Percentiles rank a stretch among this genome's conserved stretches.
Conservation (phyloP, 2,329 filamentous ascomycete genomes). For the Neoarthrinium moseri region DNA sequence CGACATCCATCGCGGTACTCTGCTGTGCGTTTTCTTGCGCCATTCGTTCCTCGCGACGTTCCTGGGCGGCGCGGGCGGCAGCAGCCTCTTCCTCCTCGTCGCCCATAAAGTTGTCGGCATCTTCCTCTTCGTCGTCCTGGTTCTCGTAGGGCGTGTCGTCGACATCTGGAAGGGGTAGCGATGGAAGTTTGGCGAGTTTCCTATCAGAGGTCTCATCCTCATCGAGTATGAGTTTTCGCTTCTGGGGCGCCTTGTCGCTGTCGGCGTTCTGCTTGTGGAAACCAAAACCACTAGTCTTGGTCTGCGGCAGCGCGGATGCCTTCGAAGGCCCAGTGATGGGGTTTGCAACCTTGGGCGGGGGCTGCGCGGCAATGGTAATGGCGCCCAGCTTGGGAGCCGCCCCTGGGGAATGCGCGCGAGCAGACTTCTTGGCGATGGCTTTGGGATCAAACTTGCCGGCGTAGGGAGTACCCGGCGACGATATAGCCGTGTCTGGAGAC, state of each 20-base stretch:
- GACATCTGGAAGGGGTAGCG: constrained; percentile 64
- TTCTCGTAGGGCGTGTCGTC: constrained; percentile 61
- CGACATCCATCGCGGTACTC: constrained; percentile 38
- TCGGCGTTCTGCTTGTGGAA: constrained; percentile 69
- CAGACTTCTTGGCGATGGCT: constrained; percentile 77
- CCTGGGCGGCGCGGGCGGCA: constrained; percentile 79
- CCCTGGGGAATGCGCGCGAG: constrained; percentile 55
- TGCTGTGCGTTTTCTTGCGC: constrained; percentile 53
- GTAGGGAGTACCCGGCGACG: constrained; percentile 59
- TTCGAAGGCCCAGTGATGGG: constrained; percentile 16
- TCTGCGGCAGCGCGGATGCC: constrained; percentile 61
- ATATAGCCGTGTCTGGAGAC: constrained; percentile 38
- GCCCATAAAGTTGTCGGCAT: constrained; percentile 73
- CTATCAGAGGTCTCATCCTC: constrained; percentile 85
- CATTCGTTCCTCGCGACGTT: constrained; percentile 72
- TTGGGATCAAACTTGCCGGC: constrained; percentile 85
- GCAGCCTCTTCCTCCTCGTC: constrained; percentile 88
- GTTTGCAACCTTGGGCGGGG: constrained; percentile 29
- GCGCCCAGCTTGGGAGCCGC: constrained; percentile 52
- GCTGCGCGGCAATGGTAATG: constrained; percentile 38
- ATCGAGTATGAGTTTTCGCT: constrained; percentile 78
- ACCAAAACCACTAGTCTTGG: constrained; percentile 81
- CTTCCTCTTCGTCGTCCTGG: constrained; percentile 64
- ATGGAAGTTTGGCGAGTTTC: constrained; percentile 88
- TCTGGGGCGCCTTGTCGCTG: constrained; percentile 63